These are phyloP conservation scores for Paulownia fortunei DNA, from an alignment of 257 asterid species.

Conservation along the genomic window DNA sequence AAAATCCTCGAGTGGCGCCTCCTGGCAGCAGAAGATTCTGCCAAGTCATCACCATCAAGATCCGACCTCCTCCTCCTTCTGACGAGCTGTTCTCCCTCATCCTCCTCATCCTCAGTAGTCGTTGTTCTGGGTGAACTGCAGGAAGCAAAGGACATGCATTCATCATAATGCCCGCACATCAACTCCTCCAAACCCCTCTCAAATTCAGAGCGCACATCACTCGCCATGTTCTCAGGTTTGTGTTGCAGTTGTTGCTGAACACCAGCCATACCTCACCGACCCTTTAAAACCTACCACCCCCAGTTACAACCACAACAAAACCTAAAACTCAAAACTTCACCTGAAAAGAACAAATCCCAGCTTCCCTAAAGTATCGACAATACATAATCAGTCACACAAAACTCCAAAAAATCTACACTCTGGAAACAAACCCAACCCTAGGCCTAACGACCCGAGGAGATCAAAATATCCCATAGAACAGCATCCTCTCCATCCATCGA, in stretches of 20 bases:
- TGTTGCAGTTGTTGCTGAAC: constrained; percentile 68
- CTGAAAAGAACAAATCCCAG: constrained; percentile 24
- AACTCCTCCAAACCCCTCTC: constrained; percentile 85
- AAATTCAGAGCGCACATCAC: constrained; percentile 59
- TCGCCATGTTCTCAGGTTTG: constrained; percentile 72
- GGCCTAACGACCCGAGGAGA: constrained; percentile 41
- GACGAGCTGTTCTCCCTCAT: constrained; percentile 67
- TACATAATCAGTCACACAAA: constrained; percentile 36
- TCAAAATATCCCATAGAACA: constrained; percentile 42
- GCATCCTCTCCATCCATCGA: constrained; percentile 37
- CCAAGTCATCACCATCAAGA: constrained; percentile 78
- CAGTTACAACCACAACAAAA: constrained; percentile 21
- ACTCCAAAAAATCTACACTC: constrained; percentile 40
- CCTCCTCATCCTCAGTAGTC: constrained; percentile 67
- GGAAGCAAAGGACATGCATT: constrained; percentile 75
- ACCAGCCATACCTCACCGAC: constrained; percentile 55
- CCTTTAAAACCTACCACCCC: constrained; percentile 41
- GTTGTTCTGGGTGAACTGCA: constrained; percentile 67
- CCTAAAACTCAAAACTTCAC: constrained; percentile 25
- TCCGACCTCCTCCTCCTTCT: constrained; percentile 85
- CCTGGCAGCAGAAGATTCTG: constrained; percentile 86
- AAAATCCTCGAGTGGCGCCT: constrained; percentile 80
- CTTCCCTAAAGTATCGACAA: constrained; percentile 32
- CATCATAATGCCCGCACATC: constrained; percentile 75
- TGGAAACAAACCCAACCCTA: constrained; percentile 41